A percentile compares a stretch with the other conserved stretches of the same genome.
Evolutionary conservation across 768 basidiomycete genomes (phyloP).

Genomic region (Trametes villosa): DNA sequence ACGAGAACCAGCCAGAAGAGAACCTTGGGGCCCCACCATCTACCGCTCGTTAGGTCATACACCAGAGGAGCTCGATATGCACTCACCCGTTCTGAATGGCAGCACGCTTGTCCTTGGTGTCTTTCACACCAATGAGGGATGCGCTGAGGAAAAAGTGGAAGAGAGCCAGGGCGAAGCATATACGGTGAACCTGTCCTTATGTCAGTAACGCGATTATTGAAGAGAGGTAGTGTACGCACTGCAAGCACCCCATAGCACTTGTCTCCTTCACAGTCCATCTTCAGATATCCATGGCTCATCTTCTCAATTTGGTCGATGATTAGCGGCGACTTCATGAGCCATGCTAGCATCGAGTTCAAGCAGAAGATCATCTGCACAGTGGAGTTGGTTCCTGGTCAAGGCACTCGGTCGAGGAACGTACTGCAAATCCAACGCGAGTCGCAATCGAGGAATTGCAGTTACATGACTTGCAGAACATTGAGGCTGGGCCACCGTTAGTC

Average conservation of each 20-base stretch:
- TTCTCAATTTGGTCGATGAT: constrained; percentile 88
- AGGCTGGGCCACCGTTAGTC: constrained; percentile 52
- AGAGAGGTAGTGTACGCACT: constrained; percentile 51
- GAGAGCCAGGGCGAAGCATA: constrained; percentile 92
- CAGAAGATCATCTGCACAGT: constrained; percentile 84
- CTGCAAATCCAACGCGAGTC: constrained; percentile 93
- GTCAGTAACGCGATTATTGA: not conserved
- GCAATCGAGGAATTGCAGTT: constrained; percentile 99
- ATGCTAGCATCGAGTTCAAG: constrained; percentile 93
- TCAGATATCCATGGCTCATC: constrained; percentile 95
- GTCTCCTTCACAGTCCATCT: constrained; percentile 93
- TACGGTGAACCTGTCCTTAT: constrained; percentile 76
- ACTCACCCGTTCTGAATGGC: constrained; percentile 94
- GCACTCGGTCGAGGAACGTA: constrained; percentile 41
- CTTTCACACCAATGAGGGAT: constrained; percentile 82
- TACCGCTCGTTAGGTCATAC: constrained; percentile 34
- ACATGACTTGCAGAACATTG: constrained; percentile 97
- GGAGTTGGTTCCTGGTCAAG: not conserved
- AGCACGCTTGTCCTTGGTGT: constrained; percentile 91
- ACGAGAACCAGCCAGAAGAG: constrained; percentile 86
- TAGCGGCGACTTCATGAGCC: constrained; percentile 92
- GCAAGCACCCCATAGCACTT: constrained; percentile 97
- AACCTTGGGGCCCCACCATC: constrained; percentile 99
- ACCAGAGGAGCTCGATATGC: not conserved
- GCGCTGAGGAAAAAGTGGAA: constrained; percentile 85